These are phyloP conservation scores for Grosmannia serpens DNA, from an alignment of 2,329 filamentous ascomycete species.

Conservation along the genomic window DNA sequence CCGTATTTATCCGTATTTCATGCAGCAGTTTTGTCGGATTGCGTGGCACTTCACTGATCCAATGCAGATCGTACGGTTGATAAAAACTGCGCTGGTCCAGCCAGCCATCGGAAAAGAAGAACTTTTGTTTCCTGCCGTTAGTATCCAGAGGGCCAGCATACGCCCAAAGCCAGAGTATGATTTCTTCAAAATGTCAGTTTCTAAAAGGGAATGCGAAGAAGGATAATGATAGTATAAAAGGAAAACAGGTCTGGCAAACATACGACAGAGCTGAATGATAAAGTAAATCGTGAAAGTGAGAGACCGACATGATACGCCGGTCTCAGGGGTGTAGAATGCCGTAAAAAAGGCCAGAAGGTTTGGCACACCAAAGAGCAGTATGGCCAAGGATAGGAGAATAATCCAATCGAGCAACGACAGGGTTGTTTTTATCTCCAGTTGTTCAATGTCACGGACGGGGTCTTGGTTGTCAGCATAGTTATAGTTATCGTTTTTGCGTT, in stretches of 20 bases:
- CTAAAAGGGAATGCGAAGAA: background rate
- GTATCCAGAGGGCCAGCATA: slow-evolving; percentile 8
- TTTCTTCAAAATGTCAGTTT: slow-evolving; percentile 8
- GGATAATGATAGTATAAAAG: background rate
- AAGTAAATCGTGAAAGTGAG: slow-evolving; percentile 15
- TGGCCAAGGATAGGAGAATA: slow-evolving; percentile 10
- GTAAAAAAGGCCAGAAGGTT: slow-evolving; percentile 15
- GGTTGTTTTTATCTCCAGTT: slow-evolving; percentile 8
- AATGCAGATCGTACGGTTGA: slow-evolving; percentile 10
- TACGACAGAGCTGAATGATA: slow-evolving; percentile 6
- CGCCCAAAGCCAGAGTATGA: slow-evolving; percentile 17
- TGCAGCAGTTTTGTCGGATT: slow-evolving; percentile 1
- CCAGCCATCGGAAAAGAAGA: slow-evolving; percentile 13
- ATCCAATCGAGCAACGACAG: slow-evolving; percentile 12
- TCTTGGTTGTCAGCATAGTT: too few relatives aligned
- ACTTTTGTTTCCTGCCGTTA: background rate
- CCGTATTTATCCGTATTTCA: background rate
- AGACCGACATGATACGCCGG: slow-evolving; percentile 16
- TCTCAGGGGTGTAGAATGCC: slow-evolving; percentile 13
- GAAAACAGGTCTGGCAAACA: background rate
- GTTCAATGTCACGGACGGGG: slow-evolving; percentile 8
- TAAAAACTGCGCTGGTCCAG: slow-evolving; percentile 13
- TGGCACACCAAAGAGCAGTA: slow-evolving; percentile 12
- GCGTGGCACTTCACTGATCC: slow-evolving; percentile 3
- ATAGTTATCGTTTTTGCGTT: background rate